Evolutionary conservation across 2,329 filamentous ascomycete genomes (phyloP).

Genomic region (Paracoccidioides brasiliensis): DNA sequence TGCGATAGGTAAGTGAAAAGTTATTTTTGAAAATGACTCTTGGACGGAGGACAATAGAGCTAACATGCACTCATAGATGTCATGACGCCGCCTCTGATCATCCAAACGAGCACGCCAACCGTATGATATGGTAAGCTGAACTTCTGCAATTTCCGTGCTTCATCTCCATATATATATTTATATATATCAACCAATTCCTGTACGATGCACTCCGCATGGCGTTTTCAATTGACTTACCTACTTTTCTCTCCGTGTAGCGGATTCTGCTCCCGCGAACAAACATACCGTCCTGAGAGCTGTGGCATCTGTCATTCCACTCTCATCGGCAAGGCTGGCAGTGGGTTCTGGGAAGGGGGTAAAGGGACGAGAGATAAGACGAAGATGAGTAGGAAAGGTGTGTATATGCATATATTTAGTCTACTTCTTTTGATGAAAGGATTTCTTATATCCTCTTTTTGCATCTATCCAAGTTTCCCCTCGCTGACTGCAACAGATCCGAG

Average conservation of each 20-base stretch:
- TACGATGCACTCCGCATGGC: not conserved
- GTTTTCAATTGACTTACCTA: not conserved
- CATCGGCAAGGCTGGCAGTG: slow-evolving; percentile 51
- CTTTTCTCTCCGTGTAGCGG: slow-evolving; percentile 30
- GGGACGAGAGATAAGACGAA: slow-evolving; percentile 57
- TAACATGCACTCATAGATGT: slow-evolving; percentile 37
- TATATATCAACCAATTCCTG: not conserved
- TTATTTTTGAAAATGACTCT: not conserved
- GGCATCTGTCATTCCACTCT: slow-evolving; percentile 58
- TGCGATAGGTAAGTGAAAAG: slow-evolving; percentile 38
- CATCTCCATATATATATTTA: not conserved
- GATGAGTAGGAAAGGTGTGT: slow-evolving; percentile 56
- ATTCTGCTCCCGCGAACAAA: slow-evolving; percentile 67
- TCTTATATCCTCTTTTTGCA: not conserved
- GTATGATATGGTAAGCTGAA: slow-evolving; percentile 56
- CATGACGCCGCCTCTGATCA: slow-evolving; percentile 62
- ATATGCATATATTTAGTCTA: not conserved
- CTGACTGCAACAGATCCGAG: slow-evolving; percentile 44
- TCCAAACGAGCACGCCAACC: slow-evolving; percentile 64
- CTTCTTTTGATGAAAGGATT: not conserved
- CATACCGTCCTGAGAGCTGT: slow-evolving; percentile 64
- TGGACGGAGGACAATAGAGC: not conserved
- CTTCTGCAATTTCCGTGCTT: not conserved
- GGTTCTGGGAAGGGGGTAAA: slow-evolving; percentile 81
- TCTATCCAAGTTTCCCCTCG: not conserved